A percentile compares a stretch with the other conserved stretches of the same genome.
Conservation (phyloP, 1,284 basidiomycete genomes). For the Ustilago shanxiensis region DNA sequence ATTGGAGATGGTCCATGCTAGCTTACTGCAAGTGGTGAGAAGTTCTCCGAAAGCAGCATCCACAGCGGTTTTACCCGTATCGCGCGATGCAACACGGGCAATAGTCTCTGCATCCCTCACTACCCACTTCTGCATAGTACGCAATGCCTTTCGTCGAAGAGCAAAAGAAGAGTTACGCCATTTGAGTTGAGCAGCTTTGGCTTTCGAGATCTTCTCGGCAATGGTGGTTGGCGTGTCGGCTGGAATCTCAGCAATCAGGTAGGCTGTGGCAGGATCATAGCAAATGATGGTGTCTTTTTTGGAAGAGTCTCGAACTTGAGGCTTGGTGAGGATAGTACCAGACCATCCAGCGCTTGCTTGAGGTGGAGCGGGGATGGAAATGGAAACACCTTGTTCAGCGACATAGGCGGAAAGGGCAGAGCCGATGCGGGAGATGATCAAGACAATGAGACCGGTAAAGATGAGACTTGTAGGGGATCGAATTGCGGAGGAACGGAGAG, state of each 20-base stretch:
- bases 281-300: slow-evolving; percentile 78
- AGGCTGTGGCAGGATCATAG: slow-evolving; percentile 89
- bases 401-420: slow-evolving; percentile 9
- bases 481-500: slow-evolving; percentile 21
- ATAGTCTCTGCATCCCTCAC: slow-evolving; percentile 87
- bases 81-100: slow-evolving; percentile 88
- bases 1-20: slow-evolving; percentile 63
- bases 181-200: slow-evolving; percentile 77
- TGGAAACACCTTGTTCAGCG: slow-evolving; percentile 30
- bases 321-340: slow-evolving; percentile 33
- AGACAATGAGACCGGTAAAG: slow-evolving; percentile 36
- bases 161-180: slow-evolving; percentile 83
- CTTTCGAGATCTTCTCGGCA: slow-evolving; percentile 77
- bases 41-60: slow-evolving; percentile 73
- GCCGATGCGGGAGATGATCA: slow-evolving; percentile 28
- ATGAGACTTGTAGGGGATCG: slow-evolving; percentile 40
- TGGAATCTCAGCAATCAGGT: slow-evolving; percentile 79
- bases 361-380: slow-evolving; percentile 42
- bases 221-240: slow-evolving; percentile 81
- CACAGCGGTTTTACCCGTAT: slow-evolving; percentile 89
- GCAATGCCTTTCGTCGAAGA: slow-evolving; percentile 82
- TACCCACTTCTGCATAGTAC: slow-evolving; percentile 89
- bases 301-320: slow-evolving; percentile 20
- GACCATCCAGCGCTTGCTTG: slow-evolving; percentile 55
- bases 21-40: slow-evolving; percentile 63